Base-by-base conservation (phyloP, 1,139 yeast species). In the Suhomyces bolitotheri region DNA sequence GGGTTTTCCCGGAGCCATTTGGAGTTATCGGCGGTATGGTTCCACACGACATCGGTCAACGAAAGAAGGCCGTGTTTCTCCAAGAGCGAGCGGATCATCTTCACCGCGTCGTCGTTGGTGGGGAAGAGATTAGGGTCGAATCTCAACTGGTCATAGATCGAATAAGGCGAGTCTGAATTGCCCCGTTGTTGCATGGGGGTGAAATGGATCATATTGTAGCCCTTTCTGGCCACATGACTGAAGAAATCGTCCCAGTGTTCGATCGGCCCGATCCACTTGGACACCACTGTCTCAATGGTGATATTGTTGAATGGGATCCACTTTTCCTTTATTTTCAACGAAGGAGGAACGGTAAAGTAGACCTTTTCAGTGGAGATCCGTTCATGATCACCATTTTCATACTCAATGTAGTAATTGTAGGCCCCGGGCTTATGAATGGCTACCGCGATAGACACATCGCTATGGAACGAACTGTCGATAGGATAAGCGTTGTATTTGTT, bases 191-290 rank as follows among this genome's bases (percentile, higher is more conserved):
- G 97, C 45, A 92, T 69, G 0, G 98, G 98, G 2, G 97, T 89
- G 57, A 92, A 92, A 64, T 92, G 98, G 30, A 92, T 68, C 96
- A 90, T 87, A 58, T 92, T 92, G 66, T 90, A 92, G 13, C 94
- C 92, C 60, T 92, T 92, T 7, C 62, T 58, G 12, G 80, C 64
- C 28, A 92, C 75, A 33, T 76, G 73, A 4, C 60, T 54, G 41
- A 92, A 83, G 40, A 86, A 66, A 1, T 64, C 55, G 39, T 78
- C 77, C 97, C 97, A 92, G 33, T 47, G 56, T 29, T 51, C 54
- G 48, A 70, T 62, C 8, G 78, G 74, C 1, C 97, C 97, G 64
- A 89, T 76, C 94, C 96, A 88, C 63, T 92, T 92, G 28, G 96
- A 86, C 8, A 92, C 78, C 24, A 92, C 82, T 2, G 96, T 79